Percentiles rank a stretch among this genome's conserved stretches.
phyloP scores from a whole-genome alignment of 768 basidiomycete species.

The Pulveroboletus sp. region DNA sequence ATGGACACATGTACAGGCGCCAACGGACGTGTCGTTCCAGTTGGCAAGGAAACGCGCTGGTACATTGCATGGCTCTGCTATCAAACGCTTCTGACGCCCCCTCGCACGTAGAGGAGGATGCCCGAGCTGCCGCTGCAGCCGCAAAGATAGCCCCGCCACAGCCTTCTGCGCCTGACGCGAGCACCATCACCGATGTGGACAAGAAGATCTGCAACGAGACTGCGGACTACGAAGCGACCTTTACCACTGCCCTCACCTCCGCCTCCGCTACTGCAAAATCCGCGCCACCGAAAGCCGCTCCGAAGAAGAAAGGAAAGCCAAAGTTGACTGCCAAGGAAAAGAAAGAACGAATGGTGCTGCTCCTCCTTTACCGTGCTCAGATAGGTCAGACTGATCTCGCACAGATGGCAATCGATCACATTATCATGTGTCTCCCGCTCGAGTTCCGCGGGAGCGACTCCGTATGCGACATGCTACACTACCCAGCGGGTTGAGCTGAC shows the following conservation, averaged over 20 bases:
- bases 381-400: not conserved
- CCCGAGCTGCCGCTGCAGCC: conserved; percentile 47
- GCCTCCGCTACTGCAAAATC: conserved; percentile 35
- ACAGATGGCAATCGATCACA: conserved; percentile 61
- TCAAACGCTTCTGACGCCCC: not conserved
- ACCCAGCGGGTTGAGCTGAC: not conserved
- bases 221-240: conserved; percentile 33
- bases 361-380: not conserved
- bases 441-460: conserved; percentile 90
- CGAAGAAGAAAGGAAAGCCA: conserved; percentile 53
- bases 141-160: conserved; percentile 39
- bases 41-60: conserved; percentile 60
- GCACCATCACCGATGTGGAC: conserved; percentile 23
- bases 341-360: conserved; percentile 68
- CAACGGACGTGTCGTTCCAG: conserved; percentile 53
- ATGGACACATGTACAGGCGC: conserved; percentile 39
- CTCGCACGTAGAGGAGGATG: conserved; percentile 52
- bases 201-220: conserved; percentile 29
- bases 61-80: conserved; percentile 22
- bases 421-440: conserved; percentile 73
- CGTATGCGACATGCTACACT: conserved; percentile 40
- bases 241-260: conserved; percentile 22
- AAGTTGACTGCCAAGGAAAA: conserved; percentile 77
- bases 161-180: conserved; percentile 14
- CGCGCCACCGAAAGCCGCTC: conserved; percentile 38